Evolutionary conservation across 1,139 yeast genomes (phyloP).

Genomic region (Suhomyces yuchorum): DNA sequence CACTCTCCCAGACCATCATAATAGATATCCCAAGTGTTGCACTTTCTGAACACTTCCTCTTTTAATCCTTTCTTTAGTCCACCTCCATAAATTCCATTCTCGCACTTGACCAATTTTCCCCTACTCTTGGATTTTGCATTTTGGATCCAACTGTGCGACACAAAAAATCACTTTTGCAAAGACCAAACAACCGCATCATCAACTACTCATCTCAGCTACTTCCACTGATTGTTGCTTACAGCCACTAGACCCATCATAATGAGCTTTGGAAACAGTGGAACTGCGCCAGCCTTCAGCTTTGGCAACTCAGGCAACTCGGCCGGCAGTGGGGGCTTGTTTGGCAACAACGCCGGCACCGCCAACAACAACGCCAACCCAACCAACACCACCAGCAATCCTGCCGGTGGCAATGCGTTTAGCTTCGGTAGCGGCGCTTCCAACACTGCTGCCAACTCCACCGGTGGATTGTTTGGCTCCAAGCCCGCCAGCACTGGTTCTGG

Average conservation of each 20-base stretch:
- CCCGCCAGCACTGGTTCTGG: constrained; percentile 20
- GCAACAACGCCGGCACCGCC: constrained; percentile 7
- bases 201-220: not conserved
- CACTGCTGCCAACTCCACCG: constrained; percentile 9
- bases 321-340: constrained; percentile 11
- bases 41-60: too few relatives aligned
- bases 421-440: constrained; percentile 22
- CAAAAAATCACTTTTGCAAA: constrained; percentile 1
- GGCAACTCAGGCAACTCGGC: constrained; percentile 18
- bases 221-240: not conserved
- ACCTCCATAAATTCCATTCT: not conserved
- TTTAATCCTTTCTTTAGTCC: not conserved
- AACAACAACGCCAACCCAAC: not conserved
- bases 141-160: constrained; percentile 1
- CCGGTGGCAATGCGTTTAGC: constrained; percentile 20
- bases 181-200: constrained; percentile 2
- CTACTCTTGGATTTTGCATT: not conserved
- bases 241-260: not conserved
- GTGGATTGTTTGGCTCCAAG: constrained; percentile 30
- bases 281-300: constrained; percentile 4
- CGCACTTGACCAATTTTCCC: not conserved
- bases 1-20: too few relatives aligned
- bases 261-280: constrained; percentile 6
- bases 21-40: too few relatives aligned
- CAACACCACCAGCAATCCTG: not conserved